Base-by-base conservation (phyloP, 306 rosid species). In the Rosa multiflora region DNA sequence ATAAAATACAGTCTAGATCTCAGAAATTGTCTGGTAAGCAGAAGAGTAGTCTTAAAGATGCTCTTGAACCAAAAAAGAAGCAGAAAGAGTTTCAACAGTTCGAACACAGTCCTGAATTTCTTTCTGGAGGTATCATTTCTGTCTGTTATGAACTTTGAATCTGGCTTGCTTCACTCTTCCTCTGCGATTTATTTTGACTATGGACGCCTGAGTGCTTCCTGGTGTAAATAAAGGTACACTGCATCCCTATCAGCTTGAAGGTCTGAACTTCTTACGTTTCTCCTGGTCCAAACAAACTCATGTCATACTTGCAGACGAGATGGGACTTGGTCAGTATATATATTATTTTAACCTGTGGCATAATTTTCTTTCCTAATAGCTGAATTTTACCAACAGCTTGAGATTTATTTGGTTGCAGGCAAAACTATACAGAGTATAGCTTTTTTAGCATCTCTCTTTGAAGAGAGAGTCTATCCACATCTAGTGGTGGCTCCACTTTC, bases 211-310 rank as follows among this genome's bases (percentile, higher is more conserved):
- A 72, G 66, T 83, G 71, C 11, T 46, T 84, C 80, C 86, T 62
- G 69, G 78, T 44, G 80, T 81, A 76, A 81, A 62, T 85, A 80
- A 84, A 95, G 99, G 99, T 82, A 70, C 89, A 37, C 86, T 95
- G 52, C 99, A 95, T 82, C 99, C 99, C 62, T 95, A 95, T 79
- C 99, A 95, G 91, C 99, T 95, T 79, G 99, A 95, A 86, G 99
- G 99, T 78, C 86, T 95, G 90, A 95, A 95, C 87, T 95, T 95
- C 88, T 83, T 95, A 75, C 93, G 98, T 55, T 95, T 85, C 82
- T 93, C 99, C 82, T 95, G 99, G 99, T 95, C 98, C 88, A 95
- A 95, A 87, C 97, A 93, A 83, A 95, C 98, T 74, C 99, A 95
- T 77, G 99, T 95, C 61, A 93, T 95, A 85, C 97, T 95, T 81